These are phyloP conservation scores for Astragalus membranaceus DNA, from an alignment of 306 rosid genomes.

Conservation along the genomic window DNA sequence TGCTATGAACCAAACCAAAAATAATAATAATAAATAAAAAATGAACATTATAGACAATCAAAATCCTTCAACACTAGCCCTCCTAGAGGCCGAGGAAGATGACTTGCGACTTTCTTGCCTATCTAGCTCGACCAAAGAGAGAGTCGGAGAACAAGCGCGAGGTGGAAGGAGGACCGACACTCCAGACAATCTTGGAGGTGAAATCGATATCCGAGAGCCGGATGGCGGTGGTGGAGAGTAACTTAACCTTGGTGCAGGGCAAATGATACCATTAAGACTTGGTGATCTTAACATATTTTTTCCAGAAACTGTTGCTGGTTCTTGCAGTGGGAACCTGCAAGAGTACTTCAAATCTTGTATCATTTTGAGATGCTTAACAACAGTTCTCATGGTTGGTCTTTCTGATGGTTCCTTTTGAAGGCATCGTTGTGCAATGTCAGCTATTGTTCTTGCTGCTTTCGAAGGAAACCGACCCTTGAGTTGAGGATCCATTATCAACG, in stretches of 20 bases:
- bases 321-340: not conserved
- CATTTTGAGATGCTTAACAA: slow-evolving; percentile 1
- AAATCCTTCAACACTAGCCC: slow-evolving; percentile 1
- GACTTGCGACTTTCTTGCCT: not conserved
- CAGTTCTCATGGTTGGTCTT: not conserved
- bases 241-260: not conserved
- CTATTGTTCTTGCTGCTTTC: slow-evolving; percentile 1
- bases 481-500: slow-evolving; percentile 10
- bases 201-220: not conserved
- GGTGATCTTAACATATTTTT: slow-evolving; percentile 8
- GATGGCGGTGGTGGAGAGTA: not conserved
- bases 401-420: slow-evolving; percentile 10
- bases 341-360: slow-evolving; percentile 8
- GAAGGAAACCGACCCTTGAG: slow-evolving; percentile 7
- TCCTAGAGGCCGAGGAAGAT: not conserved
- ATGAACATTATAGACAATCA: not conserved
- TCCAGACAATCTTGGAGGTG: slow-evolving; percentile 11
- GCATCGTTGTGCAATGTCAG: slow-evolving; percentile 10
- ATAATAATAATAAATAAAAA: not conserved
- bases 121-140: not conserved
- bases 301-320: not conserved
- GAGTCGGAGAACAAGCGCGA: not conserved
- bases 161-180: not conserved
- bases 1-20: not conserved
- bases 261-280: not conserved